Evolutionary conservation across 495 filamentous ascomycete genomes (phyloP), one percentile per base, ranked within the genome.

Genomic region (Annulohypoxylon bovei): DNA sequence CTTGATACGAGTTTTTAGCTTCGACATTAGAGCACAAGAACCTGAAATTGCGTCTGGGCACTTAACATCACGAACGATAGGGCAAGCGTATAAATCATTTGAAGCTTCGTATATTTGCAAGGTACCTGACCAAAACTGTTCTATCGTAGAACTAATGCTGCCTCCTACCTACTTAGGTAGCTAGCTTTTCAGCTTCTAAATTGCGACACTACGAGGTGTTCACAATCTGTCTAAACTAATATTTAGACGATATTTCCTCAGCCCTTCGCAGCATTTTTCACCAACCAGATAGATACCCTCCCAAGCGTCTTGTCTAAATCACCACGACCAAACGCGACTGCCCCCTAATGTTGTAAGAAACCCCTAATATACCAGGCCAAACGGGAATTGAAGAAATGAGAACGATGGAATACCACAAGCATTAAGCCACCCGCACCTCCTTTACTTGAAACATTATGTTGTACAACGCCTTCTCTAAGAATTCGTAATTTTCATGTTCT

Each of bases 401-500:
- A 70, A 35, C 8, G 30, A 62, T 39, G 28, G 39, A 50, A 63
- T 30, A 27, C n/a, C 18, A 50, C 50, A 52, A 46, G 14, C 8
- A 72, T n/a, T 4, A 62, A 53, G 18, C 40, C 23, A 49, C 37
- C 22, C 6, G 18, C 16, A 33, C 32, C 60, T 32, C 46, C 40
- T 42, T 65, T 54, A 35, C 37, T 54, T 40, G n/a, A 67, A 40
- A 59, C 28, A 72, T 56, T 68, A 68, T 62, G 65, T 6, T 58
- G 20, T 72, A 72, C 70, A 72, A 72, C 70, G 65, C 39, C 60
- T 64, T 33, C 58, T 54, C 16, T 52, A 9, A 39, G 28, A 40
- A 68, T 55, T 68, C 60, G 64, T 72, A 25, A 67, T 65, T 8
- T 50, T 68, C 60, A 49, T 68, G 23, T 68, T 27, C 54, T 72